These are phyloP conservation scores for Entomortierella parvispora DNA, from an alignment of 192 early-diverging fungal genomes.

Conservation along the genomic window DNA sequence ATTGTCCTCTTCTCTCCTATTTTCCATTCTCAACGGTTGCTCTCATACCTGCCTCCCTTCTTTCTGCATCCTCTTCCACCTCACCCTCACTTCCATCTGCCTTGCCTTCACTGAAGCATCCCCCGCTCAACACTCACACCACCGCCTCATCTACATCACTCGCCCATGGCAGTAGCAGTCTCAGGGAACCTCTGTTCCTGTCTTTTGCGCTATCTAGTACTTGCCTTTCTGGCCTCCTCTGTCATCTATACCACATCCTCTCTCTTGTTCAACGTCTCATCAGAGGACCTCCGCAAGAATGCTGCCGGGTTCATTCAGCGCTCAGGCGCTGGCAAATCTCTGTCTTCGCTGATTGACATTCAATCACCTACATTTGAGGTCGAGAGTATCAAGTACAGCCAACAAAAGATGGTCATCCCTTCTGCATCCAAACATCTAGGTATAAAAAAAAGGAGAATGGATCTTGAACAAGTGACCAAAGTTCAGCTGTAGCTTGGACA, in stretches of 20 bases:
- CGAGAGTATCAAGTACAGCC: constrained; percentile 30
- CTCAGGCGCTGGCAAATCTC: constrained; percentile 17
- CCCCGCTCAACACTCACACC: not conserved
- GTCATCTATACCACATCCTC: constrained; percentile 31
- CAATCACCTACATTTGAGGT: constrained; percentile 43
- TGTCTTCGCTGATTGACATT: constrained; percentile 31
- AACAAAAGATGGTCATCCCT: constrained; percentile 38
- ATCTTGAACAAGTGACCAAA: not conserved
- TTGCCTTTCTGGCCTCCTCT: constrained; percentile 37
- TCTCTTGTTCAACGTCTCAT: constrained; percentile 31
- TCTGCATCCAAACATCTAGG: constrained; percentile 1
- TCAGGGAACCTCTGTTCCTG: constrained; percentile 43
- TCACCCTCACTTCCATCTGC: not conserved
- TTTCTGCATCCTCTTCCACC: not conserved
- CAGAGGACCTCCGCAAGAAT: constrained; percentile 52
- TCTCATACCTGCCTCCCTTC: not conserved
- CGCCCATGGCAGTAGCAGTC: constrained; percentile 37
- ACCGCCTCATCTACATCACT: not conserved
- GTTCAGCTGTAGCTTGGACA: not conserved
- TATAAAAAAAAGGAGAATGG: constrained; percentile 3
- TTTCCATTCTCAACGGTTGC: not conserved
- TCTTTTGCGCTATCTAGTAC: constrained; percentile 39
- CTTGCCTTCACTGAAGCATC: not conserved
- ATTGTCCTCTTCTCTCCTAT: not conserved
- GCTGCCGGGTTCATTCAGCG: constrained; percentile 53